phyloP scores from a whole-genome alignment of 2,329 filamentous ascomycete species.

The Fusarium buxicola region DNA sequence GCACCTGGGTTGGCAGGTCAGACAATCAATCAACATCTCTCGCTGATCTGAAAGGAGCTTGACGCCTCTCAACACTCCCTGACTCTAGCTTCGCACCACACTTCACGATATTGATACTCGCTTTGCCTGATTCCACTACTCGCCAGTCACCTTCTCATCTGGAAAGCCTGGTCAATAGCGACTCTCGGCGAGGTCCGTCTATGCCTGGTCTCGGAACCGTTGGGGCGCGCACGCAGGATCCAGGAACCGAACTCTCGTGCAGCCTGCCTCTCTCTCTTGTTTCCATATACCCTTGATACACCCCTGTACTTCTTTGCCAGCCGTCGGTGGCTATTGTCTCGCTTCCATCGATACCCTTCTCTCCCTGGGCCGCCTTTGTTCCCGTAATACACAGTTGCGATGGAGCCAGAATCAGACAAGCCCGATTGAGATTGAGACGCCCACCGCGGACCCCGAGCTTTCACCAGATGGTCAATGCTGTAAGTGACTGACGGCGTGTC shows the following conservation, averaged over 20 bases:
- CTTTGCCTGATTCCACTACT: neutral
- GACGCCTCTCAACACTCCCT: constrained; percentile 12
- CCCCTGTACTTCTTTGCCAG: neutral
- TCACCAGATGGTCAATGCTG: too few species aligned
- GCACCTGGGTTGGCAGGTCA: constrained; percentile 4
- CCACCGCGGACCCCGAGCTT: too few species aligned
- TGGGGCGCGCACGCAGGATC: constrained; percentile 13
- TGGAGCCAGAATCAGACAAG: neutral
- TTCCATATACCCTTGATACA: neutral
- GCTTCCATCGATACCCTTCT: neutral
- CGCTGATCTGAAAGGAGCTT: constrained; percentile 5
- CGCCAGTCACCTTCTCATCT: too few species aligned
- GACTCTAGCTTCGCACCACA: neutral
- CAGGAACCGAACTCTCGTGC: constrained; percentile 29
- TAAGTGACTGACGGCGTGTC: neutral
- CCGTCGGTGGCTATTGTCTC: neutral
- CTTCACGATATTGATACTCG: neutral
- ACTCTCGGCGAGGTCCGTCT: too few species aligned
- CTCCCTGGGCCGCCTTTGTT: neutral
- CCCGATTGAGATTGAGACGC: too few species aligned
- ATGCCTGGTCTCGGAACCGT: constrained; percentile 13
- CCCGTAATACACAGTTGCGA: neutral
- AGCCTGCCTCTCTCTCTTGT: too few species aligned
- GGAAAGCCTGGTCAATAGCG: too few species aligned
- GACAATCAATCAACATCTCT: neutral